Evolutionary conservation across 768 basidiomycete species (phyloP), one percentile per base, ranked within the genome.

Genomic region (Leccinum sublutescens): DNA sequence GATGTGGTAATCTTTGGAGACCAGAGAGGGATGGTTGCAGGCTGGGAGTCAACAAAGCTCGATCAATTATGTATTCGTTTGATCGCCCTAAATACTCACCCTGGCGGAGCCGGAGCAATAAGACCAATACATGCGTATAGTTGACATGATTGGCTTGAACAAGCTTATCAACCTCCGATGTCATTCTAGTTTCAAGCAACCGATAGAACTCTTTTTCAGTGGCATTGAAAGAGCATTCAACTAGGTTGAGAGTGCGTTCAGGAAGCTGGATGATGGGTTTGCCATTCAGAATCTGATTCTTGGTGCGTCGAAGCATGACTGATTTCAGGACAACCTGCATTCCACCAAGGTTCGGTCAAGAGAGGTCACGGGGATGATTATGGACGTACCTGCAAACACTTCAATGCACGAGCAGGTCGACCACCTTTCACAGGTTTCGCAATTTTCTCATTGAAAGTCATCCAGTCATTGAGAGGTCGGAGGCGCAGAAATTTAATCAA

Each of bases 271-370:
- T 80, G 19, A 98, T 78, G 0, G 85, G 84, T 66, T 93, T 89
- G 5, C 96, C 96, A 57, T 95, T 87, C 17, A 89, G 62, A 0
- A 75, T 65, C 53, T 86, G 83, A 38, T 81, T 81, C 74, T 98
- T 99, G 3, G 81, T 86, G 4, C 97, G 86, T 5, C 96, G 82
- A 31, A 98, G 83, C 95, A 98, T 96, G 61, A 95, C 79, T 12
- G 88, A 82, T 63, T 88, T 86, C 14, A 98, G 77, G 3, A 98
- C 85, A 38, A 90, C 84, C 85, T 93, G 47, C 11, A 12, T 4
- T n/a, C 6, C n/a, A 36, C 6, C 3, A 2, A 9, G 8, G 4
- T 34, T 50, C 6, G 4, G 23, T 48, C 5, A 58, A 25, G 25
- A n/a, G 34, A 34, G 19, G 9, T 4, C 31, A 9, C 15, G 48